Conservation (phyloP, 305 asterid genomes). For the Fraxinus sp. region DNA sequence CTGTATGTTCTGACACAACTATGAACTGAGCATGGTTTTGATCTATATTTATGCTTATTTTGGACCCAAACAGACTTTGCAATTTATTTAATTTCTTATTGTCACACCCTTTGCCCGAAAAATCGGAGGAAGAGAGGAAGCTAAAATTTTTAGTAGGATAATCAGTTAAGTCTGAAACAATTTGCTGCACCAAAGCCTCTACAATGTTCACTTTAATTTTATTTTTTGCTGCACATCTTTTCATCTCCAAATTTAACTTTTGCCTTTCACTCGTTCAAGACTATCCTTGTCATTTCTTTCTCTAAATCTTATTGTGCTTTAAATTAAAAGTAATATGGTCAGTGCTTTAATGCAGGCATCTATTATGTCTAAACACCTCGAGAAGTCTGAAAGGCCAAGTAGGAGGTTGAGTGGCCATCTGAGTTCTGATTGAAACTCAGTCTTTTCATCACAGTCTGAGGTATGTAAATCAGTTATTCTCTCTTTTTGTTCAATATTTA, state of each 20-base stretch:
- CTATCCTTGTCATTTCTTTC: background rate
- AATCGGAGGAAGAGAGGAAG: background rate
- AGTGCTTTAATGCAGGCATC: slow-evolving; percentile 40
- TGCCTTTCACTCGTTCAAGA: background rate
- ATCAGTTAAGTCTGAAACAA: background rate
- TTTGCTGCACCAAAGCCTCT: background rate
- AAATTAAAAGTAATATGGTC: background rate
- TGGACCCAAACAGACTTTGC: background rate
- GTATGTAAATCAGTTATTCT: slow-evolving; percentile 18
- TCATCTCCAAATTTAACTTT: background rate
- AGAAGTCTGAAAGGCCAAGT: slow-evolving; percentile 47
- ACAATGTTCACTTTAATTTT: background rate
- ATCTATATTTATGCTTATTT: background rate
- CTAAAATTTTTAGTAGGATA: background rate
- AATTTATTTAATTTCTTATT: background rate
- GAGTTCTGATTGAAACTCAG: slow-evolving; percentile 36
- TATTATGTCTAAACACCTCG: slow-evolving; percentile 49
- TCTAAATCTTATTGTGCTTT: background rate
- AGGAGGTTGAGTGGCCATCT: slow-evolving; percentile 48
- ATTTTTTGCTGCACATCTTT: background rate
- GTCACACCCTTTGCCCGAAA: background rate
- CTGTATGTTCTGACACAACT: background rate
- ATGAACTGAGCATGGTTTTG: background rate
- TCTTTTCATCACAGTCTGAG: slow-evolving; percentile 37
- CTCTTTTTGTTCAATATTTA: slow-evolving; percentile 1